phyloP scores from a whole-genome alignment of 371 early-diverging fungal genomes.

The Entomophthora muscae region DNA sequence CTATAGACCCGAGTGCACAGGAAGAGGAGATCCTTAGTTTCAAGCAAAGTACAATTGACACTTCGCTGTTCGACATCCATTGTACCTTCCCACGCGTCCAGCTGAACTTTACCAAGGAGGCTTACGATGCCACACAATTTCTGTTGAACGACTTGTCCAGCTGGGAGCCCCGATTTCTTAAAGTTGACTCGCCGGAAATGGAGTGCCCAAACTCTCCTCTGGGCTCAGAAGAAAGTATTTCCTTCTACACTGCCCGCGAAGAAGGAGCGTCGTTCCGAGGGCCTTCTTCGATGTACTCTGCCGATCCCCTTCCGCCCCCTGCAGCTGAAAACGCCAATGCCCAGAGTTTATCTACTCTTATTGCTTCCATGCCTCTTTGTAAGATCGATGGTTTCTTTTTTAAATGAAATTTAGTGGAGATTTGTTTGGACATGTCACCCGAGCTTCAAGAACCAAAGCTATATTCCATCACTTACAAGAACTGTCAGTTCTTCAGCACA shows the following conservation, averaged over 20 bases:
- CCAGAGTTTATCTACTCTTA: neutral
- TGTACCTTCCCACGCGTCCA: conserved; percentile 44
- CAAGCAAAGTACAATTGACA: conserved; percentile 38
- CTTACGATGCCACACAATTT: conserved; percentile 43
- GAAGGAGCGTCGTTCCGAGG: neutral
- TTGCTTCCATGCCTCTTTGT: conserved; percentile 2
- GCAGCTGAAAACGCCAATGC: too few species aligned
- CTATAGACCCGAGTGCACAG: conserved; percentile 27
- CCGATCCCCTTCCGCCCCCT: neutral
- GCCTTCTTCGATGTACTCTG: neutral
- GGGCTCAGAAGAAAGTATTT: neutral
- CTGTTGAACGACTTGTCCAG: conserved; percentile 45
- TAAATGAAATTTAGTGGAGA: conserved; percentile 8
- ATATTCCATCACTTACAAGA: neutral
- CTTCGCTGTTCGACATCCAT: conserved; percentile 35
- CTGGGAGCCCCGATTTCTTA: conserved; percentile 32
- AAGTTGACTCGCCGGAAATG: neutral
- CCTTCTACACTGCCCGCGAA: neutral
- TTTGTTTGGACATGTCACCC: neutral
- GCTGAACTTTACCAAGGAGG: conserved; percentile 30
- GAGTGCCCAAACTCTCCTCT: neutral
- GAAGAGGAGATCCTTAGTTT: conserved; percentile 39
- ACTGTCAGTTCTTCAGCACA: neutral
- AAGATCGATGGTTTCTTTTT: too few species aligned
- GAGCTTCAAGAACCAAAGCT: neutral